A percentile compares a stretch with the other conserved stretches of the same genome.
Conservation (phyloP, 352 stramenopile species). For the Phytophthora syringae region DNA sequence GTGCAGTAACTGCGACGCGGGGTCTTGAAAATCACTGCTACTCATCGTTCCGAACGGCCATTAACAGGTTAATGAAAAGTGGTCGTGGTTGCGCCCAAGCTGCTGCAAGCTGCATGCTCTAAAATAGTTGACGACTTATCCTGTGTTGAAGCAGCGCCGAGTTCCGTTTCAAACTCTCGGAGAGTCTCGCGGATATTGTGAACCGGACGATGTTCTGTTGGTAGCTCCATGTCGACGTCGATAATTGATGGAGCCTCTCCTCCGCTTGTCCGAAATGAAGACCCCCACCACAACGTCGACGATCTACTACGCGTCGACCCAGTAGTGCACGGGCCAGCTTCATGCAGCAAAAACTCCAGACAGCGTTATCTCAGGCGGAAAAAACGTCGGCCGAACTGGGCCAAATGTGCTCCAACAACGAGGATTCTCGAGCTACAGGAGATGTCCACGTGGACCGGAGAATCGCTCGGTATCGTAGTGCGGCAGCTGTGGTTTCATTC, state of each 20-base stretch:
- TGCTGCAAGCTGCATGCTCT: not conserved
- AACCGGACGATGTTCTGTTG: slow-evolving; percentile 29
- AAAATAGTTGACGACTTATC: slow-evolving; percentile 33
- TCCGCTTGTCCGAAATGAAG: slow-evolving; percentile 15
- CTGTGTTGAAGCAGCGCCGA: not conserved
- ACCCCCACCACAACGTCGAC: slow-evolving; percentile 8
- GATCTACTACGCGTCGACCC: slow-evolving; percentile 3
- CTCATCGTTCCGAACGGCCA: slow-evolving; percentile 43
- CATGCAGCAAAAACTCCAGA: slow-evolving; percentile 71
- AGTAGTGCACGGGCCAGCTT: slow-evolving; percentile 44
- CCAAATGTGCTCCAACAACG: slow-evolving; percentile 14
- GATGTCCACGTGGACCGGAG: slow-evolving; percentile 20
- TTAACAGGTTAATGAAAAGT: not conserved
- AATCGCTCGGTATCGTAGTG: slow-evolving; percentile 55
- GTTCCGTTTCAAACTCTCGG: slow-evolving; percentile 32
- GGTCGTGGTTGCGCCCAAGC: not conserved
- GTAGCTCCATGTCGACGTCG: slow-evolving; percentile 37
- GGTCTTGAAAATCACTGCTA: slow-evolving; percentile 24
- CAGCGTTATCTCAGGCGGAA: slow-evolving; percentile 60
- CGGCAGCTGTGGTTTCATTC: slow-evolving; percentile 71
- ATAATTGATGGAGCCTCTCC: slow-evolving; percentile 29
- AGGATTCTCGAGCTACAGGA: slow-evolving; percentile 10
- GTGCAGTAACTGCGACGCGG: slow-evolving; percentile 44
- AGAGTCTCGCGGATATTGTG: slow-evolving; percentile 14
- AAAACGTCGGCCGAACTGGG: slow-evolving; percentile 40